Evolutionary conservation across 345 rosid species (phyloP).

Genomic region (Ceriops tagal): DNA sequence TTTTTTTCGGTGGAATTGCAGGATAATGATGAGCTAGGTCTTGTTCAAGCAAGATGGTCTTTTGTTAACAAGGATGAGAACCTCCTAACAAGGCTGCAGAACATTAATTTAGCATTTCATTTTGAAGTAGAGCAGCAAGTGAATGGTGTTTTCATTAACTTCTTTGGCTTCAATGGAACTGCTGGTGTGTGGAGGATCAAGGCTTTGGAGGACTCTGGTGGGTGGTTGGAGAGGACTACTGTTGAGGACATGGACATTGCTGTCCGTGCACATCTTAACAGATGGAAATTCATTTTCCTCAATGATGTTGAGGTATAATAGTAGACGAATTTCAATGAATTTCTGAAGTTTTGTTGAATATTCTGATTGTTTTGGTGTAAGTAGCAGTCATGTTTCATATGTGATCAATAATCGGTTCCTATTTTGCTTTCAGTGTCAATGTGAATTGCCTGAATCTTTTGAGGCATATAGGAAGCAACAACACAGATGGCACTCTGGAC

Average conservation of each 20-base stretch:
- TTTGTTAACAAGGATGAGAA: constrained; percentile 95
- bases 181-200: constrained; percentile 97
- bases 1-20: constrained; percentile 18
- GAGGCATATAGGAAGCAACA: constrained; percentile 96
- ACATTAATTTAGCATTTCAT: constrained; percentile 81
- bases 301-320: constrained; percentile 77
- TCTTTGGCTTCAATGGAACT: constrained; percentile 94
- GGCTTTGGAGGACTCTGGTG: constrained; percentile 91
- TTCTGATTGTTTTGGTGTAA: not conserved
- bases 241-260: constrained; percentile 99
- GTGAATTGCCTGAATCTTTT: constrained; percentile 89
- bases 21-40: constrained; percentile 77
- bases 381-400: not conserved
- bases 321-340: not conserved
- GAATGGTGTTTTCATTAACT: constrained; percentile 71
- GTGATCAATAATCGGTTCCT: not conserved
- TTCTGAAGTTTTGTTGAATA: not conserved
- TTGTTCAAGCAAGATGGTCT: constrained; percentile 96
- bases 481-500: constrained; percentile 97
- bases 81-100: constrained; percentile 79
- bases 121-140: constrained; percentile 98
- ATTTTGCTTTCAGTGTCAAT: constrained; percentile 57
- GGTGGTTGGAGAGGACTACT: constrained; percentile 95
- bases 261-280: constrained; percentile 87
- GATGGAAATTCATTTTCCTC: constrained; percentile 88